A percentile compares a stretch with the other conserved stretches of the same genome.
Conservation (phyloP, 2,329 filamentous ascomycete species). For the Zymoseptoria brevis region DNA sequence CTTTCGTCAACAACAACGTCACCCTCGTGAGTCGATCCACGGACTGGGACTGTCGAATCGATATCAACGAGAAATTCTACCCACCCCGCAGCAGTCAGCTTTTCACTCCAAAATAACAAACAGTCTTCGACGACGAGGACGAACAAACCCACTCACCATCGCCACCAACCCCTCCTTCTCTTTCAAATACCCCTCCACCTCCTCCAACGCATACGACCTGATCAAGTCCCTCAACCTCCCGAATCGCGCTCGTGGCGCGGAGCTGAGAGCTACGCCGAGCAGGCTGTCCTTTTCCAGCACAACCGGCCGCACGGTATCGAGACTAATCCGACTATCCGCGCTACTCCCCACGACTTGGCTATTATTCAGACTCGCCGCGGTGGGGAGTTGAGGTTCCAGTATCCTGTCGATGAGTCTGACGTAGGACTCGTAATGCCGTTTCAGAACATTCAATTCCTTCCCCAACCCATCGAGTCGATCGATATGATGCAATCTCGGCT, state of each 20-base stretch:
- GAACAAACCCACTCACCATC: constrained; percentile 45
- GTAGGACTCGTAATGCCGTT: constrained; percentile 55
- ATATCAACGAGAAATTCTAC: constrained; percentile 70
- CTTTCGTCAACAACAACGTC: constrained; percentile 64
- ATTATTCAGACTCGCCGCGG: constrained; percentile 38
- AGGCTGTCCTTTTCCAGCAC: constrained; percentile 28
- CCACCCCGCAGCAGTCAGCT: background rate
- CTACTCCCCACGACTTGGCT: constrained; percentile 30
- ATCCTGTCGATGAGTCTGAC: constrained; percentile 53
- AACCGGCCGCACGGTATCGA: constrained; percentile 22
- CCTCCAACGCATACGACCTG: constrained; percentile 52
- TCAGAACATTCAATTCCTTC: constrained; percentile 52
- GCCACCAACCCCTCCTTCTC: constrained; percentile 64
- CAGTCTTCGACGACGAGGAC: background rate
- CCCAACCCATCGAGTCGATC: constrained; percentile 52
- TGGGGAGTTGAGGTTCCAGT: constrained; percentile 39
- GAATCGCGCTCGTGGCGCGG: constrained; percentile 50
- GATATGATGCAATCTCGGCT: constrained; percentile 39
- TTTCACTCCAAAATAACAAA: background rate
- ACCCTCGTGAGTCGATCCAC: constrained; percentile 65
- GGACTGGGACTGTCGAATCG: constrained; percentile 64
- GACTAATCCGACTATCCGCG: constrained; percentile 12
- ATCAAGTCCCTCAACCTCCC: constrained; percentile 52
- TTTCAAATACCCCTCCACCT: constrained; percentile 55
- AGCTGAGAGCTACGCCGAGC: constrained; percentile 39